phyloP scores from a whole-genome alignment of 1,284 basidiomycete species.

The Schizopora paradoxa region DNA sequence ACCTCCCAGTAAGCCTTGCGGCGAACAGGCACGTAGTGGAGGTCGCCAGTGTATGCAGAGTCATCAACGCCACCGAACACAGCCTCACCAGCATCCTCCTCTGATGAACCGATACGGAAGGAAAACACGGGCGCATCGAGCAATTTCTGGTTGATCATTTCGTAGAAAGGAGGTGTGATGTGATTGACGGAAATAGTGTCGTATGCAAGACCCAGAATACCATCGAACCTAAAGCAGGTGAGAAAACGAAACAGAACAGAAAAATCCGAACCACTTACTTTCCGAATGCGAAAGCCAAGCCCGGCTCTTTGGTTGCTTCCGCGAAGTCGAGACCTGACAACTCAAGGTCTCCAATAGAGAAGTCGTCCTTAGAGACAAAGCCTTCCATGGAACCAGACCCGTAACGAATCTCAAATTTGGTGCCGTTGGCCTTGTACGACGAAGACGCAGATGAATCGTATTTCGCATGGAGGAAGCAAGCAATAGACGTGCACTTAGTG shows the following conservation, averaged over 20 bases:
- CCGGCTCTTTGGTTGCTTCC: constrained; percentile 95
- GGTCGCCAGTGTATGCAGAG: constrained; percentile 74
- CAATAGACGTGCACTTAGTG: constrained; percentile 85
- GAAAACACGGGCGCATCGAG: constrained; percentile 88
- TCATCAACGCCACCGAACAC: constrained; percentile 91
- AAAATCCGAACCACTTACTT: constrained; percentile 50
- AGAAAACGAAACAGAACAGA: not conserved
- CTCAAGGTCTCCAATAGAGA: constrained; percentile 81
- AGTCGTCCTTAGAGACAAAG: constrained; percentile 83
- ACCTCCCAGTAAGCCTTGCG: constrained; percentile 99
- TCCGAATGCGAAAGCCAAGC: constrained; percentile 95
- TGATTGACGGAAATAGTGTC: constrained; percentile 96
- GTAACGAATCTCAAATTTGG: constrained; percentile 90
- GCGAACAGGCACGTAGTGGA: constrained; percentile 88
- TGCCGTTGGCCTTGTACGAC: constrained; percentile 90
- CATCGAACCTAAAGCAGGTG: constrained; percentile 72
- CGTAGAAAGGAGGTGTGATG: constrained; percentile 94
- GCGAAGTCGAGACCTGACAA: constrained; percentile 87
- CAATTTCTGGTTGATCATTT: constrained; percentile 82
- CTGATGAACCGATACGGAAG: constrained; percentile 88
- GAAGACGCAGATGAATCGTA: constrained; percentile 85
- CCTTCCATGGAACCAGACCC: constrained; percentile 98
- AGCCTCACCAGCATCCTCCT: constrained; percentile 89
- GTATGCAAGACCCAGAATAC: constrained; percentile 93
- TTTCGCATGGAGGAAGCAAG: constrained; percentile 96